phyloP scores from a whole-genome alignment of 2,329 filamentous ascomycete genomes.

The Cadophora luteo-olivacea region DNA sequence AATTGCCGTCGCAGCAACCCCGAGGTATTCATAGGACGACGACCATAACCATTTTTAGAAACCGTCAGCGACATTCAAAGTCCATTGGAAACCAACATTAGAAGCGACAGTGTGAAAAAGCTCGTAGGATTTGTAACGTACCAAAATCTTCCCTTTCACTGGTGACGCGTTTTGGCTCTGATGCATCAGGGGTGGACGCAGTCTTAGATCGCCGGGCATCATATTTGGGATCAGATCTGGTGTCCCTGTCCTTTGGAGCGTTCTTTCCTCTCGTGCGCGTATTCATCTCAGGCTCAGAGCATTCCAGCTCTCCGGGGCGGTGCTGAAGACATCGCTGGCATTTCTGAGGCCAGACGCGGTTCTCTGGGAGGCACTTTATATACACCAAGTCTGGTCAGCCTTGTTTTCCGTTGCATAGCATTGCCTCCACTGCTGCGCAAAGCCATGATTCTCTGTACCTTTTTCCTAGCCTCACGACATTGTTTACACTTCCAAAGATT shows the following conservation, averaged over 20 bases:
- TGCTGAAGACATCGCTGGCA: conserved; percentile 28
- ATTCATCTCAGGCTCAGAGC: conserved; percentile 29
- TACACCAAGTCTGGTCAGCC: conserved; percentile 13
- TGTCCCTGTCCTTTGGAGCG: conserved; percentile 10
- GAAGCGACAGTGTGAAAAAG: too few species aligned
- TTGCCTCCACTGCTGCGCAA: conserved; percentile 6
- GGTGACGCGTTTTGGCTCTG: conserved; percentile 10
- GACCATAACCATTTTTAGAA: too few species aligned
- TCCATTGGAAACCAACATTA: too few species aligned
- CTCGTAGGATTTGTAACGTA: neutral
- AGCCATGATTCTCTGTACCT: conserved; percentile 16
- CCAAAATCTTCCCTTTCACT: conserved; percentile 20
- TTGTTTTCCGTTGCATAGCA: neutral
- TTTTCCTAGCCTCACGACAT: conserved; percentile 32
- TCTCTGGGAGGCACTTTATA: conserved; percentile 26
- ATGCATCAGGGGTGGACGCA: conserved; percentile 7
- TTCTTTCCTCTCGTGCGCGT: conserved; percentile 27
- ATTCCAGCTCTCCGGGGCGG: conserved; percentile 26
- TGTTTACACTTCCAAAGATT: conserved; percentile 32
- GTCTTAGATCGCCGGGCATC: conserved; percentile 16
- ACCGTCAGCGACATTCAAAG: too few species aligned
- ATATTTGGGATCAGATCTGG: neutral
- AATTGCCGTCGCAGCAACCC: too few species aligned
- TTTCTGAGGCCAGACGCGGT: conserved; percentile 30
- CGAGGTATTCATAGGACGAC: too few species aligned